Percentiles rank a stretch among this genome's conserved stretches.
phyloP scores from a whole-genome alignment of 306 rosid species.

The Sesbania bispinosa region DNA sequence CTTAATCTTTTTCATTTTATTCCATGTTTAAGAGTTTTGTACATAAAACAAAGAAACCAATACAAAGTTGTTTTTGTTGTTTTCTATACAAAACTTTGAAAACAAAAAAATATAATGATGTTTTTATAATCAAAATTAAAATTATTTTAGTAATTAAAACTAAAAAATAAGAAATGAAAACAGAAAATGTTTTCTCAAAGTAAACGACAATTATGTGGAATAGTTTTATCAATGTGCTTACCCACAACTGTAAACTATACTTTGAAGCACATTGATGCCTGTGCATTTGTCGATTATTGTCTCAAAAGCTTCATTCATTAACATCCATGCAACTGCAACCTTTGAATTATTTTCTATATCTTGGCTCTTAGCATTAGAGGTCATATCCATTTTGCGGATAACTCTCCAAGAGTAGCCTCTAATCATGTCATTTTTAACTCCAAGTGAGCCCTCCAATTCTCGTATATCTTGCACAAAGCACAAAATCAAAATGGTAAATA shows the following conservation, averaged over 20 bases:
- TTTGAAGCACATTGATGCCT: conserved; percentile 20
- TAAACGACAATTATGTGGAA: no score
- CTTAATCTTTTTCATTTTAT: no score
- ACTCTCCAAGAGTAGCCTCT: conserved; percentile 34
- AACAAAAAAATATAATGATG: no score
- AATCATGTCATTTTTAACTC: neutral
- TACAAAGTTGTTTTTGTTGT: no score
- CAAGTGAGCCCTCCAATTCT: conserved; percentile 23
- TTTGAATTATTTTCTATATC: conserved; percentile 30
- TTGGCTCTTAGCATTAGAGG: neutral
- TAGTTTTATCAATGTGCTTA: conserved; percentile 29
- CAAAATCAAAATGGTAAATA: neutral
- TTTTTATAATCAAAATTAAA: no score
- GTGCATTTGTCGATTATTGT: conserved; percentile 27
- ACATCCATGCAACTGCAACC: conserved; percentile 19
- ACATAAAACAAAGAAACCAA: no score
- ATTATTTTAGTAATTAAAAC: no score
- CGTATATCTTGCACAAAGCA: conserved; percentile 18
- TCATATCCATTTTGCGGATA: neutral
- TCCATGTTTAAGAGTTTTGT: no score
- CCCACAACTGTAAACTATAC: conserved; percentile 32
- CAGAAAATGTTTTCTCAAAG: no score
- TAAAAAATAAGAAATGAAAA: no score
- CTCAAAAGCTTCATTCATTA: conserved; percentile 32
- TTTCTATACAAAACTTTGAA: no score